Base-by-base conservation (phyloP, 2,329 filamentous ascomycete species). In the Sporothrix dimorphospora region DNA sequence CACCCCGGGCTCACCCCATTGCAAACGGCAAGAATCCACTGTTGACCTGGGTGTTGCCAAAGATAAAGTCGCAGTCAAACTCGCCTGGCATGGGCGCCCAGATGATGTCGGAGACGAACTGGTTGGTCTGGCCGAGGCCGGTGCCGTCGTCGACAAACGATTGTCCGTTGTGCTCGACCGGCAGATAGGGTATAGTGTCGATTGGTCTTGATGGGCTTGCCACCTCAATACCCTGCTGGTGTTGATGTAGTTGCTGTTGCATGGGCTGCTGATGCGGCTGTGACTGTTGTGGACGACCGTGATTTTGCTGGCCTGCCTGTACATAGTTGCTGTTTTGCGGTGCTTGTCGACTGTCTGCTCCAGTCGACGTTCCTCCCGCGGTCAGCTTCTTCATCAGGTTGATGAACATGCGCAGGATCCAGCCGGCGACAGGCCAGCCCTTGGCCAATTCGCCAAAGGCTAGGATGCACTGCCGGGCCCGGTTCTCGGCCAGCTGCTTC, bases 351-450 rank as follows among this genome's bases (percentile, higher is more conserved):
- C 51, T 21, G 14, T 53, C 51, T 4, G 51, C 51, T 8, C 51
- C 21, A 9, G 21, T 53, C 3, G 51, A 14, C 2, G 51, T 27
- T 27, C 51, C 51, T 4, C 51, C 21, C 0, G 51, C 67, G 1
- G 67, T 69, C 34, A 69, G n/a, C 14, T 45, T 69, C 38, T 69
- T 69, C 67, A 69, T 69, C 38, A 69, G 16, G 67, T 69, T 69
- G 21, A 69, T 57, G 19, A 69, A 69, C 19, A 69, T 40, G 1
- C 67, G 34, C 21, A 69, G 34, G 51, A 69, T 69, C 67, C 67
- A 69, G 38, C 67, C 67, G 6, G 67, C 67, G 1, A 69, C 67
- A 1, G 67, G 67, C 67, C 67, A 69, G 1, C 67, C 67, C 21
- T 47, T 59, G 12, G 67, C 67, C 34, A 69, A 38, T 14, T 69